Evolutionary conservation across 1,284 basidiomycete species (phyloP).

Genomic region (Naganishia liquefaciens): DNA sequence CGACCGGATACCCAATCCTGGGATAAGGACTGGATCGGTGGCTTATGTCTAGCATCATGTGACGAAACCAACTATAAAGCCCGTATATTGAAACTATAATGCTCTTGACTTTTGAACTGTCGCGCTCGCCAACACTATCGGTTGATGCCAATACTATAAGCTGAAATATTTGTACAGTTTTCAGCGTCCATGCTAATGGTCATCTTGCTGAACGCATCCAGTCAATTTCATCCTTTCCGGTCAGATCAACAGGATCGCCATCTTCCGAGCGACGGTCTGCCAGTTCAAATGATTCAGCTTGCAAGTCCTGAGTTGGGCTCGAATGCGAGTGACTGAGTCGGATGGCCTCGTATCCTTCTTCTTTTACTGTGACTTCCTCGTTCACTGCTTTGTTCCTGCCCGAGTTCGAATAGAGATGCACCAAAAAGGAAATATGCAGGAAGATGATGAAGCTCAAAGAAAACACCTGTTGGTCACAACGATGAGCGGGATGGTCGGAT

Average conservation of each 20-base stretch:
- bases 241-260: conserved; percentile 21
- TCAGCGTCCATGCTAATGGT: background rate
- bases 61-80: background rate
- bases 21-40: background rate
- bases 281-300: conserved; percentile 49
- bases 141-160: background rate
- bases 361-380: conserved; percentile 17
- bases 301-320: conserved; percentile 35
- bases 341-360: conserved; percentile 24
- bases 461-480: conserved; percentile 54
- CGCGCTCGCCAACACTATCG: background rate
- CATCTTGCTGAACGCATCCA: conserved; percentile 16
- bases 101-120: background rate
- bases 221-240: conserved; percentile 18
- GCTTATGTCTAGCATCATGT: background rate
- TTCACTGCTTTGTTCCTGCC: conserved; percentile 58
- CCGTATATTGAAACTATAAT: background rate
- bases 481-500: background rate
- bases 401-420: conserved; percentile 63
- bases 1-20: conserved; percentile 46
- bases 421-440: conserved; percentile 64
- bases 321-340: conserved; percentile 11
- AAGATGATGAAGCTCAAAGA: conserved; percentile 77
- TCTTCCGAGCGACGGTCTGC: conserved; percentile 40
- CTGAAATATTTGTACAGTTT: background rate